phyloP scores from a whole-genome alignment of 83 land plant species.

The Larix sibirica region DNA sequence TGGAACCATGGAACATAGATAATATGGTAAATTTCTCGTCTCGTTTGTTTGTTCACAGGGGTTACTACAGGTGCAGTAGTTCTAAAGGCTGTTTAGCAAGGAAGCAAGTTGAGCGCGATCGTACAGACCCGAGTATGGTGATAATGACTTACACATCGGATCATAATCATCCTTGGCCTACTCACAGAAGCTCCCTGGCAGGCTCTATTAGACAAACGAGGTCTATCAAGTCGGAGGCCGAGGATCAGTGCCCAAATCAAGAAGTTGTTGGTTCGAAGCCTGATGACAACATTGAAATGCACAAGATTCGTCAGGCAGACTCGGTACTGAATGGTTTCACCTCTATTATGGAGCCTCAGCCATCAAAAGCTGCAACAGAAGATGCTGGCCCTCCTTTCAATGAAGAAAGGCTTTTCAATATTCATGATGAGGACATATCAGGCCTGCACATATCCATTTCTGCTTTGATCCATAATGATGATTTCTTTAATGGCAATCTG shows the following conservation, averaged over 20 bases:
- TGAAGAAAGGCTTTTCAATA: too few species aligned
- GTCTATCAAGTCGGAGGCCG: too few species aligned
- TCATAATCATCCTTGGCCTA: conserved; percentile 58
- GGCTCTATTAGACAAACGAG: not conserved
- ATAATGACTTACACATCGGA: conserved; percentile 62
- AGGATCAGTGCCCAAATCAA: too few species aligned
- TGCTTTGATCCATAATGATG: not conserved
- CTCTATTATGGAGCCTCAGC: too few species aligned
- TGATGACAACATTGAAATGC: too few species aligned
- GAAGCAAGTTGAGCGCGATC: conserved; percentile 66
- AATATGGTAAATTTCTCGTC: too few species aligned
- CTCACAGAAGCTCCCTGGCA: conserved; percentile 61
- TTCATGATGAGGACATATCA: not conserved
- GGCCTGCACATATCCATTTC: not conserved
- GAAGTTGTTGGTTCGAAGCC: too few species aligned
- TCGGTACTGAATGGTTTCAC: too few species aligned
- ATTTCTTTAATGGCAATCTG: not conserved
- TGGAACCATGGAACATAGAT: too few species aligned
- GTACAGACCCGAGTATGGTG: conserved; percentile 53
- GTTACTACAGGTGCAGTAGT: conserved; percentile 69
- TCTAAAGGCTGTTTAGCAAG: conserved; percentile 74
- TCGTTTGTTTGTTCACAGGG: conserved; percentile 21
- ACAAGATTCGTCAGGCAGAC: too few species aligned
- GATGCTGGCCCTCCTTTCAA: too few species aligned
- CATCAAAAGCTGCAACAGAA: too few species aligned